Evolutionary conservation across 164 flowering plant genomes (phyloP).

Genomic region (Pachysandra terminalis): DNA sequence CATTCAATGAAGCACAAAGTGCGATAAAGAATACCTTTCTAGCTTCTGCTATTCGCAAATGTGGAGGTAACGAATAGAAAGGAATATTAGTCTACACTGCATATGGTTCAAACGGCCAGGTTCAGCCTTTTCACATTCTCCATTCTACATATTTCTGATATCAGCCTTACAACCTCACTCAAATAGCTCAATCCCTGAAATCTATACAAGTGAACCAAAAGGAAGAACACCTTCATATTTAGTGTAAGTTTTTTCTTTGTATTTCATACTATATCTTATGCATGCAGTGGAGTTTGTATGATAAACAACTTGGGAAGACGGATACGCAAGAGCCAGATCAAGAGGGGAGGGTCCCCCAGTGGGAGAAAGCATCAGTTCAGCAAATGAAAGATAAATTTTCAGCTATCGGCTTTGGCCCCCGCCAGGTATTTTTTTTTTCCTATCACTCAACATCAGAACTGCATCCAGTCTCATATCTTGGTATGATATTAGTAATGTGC

Average conservation of each 20-base stretch:
- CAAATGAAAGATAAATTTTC: slow-evolving; percentile 90
- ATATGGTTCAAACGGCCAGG: slow-evolving; percentile 94
- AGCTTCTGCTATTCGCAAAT: slow-evolving; percentile 82
- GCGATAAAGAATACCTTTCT: slow-evolving; percentile 72
- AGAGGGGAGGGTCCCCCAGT: slow-evolving; percentile 84
- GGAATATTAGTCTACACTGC: slow-evolving; percentile 70
- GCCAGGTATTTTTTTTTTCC: slow-evolving; percentile 96
- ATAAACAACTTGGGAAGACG: slow-evolving; percentile 66
- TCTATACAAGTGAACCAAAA: too few species aligned
- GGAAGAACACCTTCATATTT: too few species aligned
- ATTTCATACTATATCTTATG: neutral
- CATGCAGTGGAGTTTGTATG: slow-evolving; percentile 85
- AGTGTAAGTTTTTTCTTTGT: too few species aligned
- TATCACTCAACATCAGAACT: slow-evolving; percentile 4
- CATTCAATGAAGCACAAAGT: slow-evolving; percentile 58
- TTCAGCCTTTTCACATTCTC: slow-evolving; percentile 14
- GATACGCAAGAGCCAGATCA: slow-evolving; percentile 88
- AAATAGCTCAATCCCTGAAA: too few species aligned
- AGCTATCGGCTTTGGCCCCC: slow-evolving; percentile 85
- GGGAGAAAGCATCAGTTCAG: slow-evolving; percentile 77
- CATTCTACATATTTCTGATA: too few species aligned
- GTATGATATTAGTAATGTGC: too few species aligned
- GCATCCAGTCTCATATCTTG: neutral
- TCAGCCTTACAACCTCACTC: too few species aligned
- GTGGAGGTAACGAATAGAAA: slow-evolving; percentile 94